Evolutionary conservation across 2,329 filamentous ascomycete genomes (phyloP), one percentile per base, ranked within the genome.

Genomic region (Magnaporthiopsis incrustans): DNA sequence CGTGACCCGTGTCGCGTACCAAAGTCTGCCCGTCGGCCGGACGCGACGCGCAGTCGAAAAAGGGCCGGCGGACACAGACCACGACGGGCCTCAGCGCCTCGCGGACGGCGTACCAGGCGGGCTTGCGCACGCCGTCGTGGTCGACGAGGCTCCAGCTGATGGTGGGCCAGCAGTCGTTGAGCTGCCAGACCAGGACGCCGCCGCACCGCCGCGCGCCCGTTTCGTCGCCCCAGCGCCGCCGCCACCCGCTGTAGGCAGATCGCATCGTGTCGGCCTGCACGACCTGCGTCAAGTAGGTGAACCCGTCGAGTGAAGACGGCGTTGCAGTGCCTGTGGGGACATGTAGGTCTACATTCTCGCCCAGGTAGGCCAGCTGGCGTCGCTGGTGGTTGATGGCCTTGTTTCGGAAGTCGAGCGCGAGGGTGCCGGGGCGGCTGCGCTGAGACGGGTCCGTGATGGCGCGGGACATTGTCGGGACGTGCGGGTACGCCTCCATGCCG

Each of bases 401-500:
- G 77, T 92, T 92, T 76, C 91, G 89, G 71, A 91, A 92, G 69
- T 92, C 89, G 53, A 92, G 79, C 65, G 88, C 88, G 65, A 85
- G 84, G 10, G 87, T 92, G 66, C 91, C 88, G 1, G 89, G 85
- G 50, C 83, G 78, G 44, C 18, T n/a, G 44, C 85, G 79, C 64
- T 88, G 82, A 57, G 77, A 74, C 26, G 75, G 73, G 11, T 76
- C 69, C 1, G 81, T 85, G 67, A 91, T 82, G 72, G 87, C 92
- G 44, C 81, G 76, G 59, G 85, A 82, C 66, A 91, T 87, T 0
- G 91, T 93, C 62, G 86, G 80, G 67, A 91, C 81, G 71, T 89
- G 85, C 0, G 91, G 91, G 71, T 92, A 91, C 0, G 87, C 88
- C 72, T 92, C 85, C 89, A 92, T 92, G 65, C 90, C 90, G 68